These are phyloP conservation scores for Fraxinus anomala DNA, from an alignment of 257 asterid genomes.

Conservation along the genomic window DNA sequence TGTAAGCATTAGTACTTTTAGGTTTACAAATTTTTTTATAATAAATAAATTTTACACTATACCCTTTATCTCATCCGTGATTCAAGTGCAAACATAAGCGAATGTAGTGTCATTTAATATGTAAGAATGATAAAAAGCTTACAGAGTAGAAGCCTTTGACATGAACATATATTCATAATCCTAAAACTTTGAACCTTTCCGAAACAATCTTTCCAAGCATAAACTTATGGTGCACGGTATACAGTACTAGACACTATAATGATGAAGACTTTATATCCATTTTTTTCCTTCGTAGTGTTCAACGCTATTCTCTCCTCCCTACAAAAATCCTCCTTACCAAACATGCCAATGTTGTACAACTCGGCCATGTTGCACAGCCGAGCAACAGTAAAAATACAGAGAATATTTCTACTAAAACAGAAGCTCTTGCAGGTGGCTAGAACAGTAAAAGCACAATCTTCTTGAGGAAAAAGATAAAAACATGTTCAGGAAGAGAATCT, in stretches of 20 bases:
- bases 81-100: neutral
- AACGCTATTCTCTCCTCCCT: neutral
- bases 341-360: neutral
- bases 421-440: slow-evolving; percentile 3
- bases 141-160: neutral
- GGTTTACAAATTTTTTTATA: neutral
- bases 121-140: neutral
- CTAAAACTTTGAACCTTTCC: neutral
- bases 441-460: neutral
- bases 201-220: neutral
- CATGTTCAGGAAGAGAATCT: neutral
- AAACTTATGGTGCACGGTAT: neutral
- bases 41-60: neutral
- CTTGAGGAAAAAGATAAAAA: neutral
- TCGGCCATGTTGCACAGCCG: too few relatives aligned
- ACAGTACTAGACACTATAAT: neutral
- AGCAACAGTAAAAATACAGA: too few relatives aligned
- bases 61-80: neutral
- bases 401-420: neutral
- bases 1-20: neutral
- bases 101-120: neutral
- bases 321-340: too few relatives aligned
- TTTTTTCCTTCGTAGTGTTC: neutral
- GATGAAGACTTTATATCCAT: neutral
- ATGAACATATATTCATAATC: neutral